phyloP scores from a whole-genome alignment of 1,284 basidiomycete species.

The Sanguinoderma infundibulare region DNA sequence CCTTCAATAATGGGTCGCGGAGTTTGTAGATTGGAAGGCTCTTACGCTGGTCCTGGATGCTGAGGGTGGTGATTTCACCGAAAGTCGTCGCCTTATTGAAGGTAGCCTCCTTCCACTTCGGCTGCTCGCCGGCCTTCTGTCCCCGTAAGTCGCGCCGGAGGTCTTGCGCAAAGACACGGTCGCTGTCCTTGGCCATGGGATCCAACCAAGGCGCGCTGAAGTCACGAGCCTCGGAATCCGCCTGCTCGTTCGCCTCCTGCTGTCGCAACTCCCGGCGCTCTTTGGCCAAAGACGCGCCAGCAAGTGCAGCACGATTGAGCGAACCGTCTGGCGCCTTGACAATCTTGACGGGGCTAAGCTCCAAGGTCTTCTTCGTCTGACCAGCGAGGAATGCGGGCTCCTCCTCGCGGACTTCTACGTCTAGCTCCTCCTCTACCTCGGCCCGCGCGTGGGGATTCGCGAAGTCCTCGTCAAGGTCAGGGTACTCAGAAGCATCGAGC shows the following conservation, averaged over 20 bases:
- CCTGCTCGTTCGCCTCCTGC: constrained; percentile 93
- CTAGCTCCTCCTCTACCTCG: constrained; percentile 94
- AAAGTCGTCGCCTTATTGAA: constrained; percentile 98
- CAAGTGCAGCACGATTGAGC: constrained; percentile 92
- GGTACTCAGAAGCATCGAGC: constrained; percentile 92
- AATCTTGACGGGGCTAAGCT: constrained; percentile 97
- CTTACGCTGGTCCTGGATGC: constrained; percentile 93
- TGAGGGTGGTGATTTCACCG: constrained; percentile 89
- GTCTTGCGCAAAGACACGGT: constrained; percentile 94
- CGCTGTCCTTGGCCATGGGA: constrained; percentile 91
- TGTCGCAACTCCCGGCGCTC: constrained; percentile 94
- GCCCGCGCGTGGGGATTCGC: constrained; percentile 76
- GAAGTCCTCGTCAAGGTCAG: constrained; percentile 94
- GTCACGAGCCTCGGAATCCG: constrained; percentile 92
- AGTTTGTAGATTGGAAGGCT: constrained; percentile 96
- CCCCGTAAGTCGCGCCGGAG: constrained; percentile 82
- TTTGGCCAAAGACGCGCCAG: constrained; percentile 92
- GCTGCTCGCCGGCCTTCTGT: constrained; percentile 82
- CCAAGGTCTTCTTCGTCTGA: constrained; percentile 93
- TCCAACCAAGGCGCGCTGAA: constrained; percentile 97
- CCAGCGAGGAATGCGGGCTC: constrained; percentile 97
- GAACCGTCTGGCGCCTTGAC: constrained; percentile 95
- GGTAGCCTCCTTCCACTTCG: constrained; percentile 91
- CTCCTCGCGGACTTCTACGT: constrained; percentile 96
- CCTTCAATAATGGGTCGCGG: constrained; percentile 89